These are phyloP conservation scores for Cinnamomum micranthum DNA, from an alignment of 164 flowering plant genomes.

Conservation along the genomic window DNA sequence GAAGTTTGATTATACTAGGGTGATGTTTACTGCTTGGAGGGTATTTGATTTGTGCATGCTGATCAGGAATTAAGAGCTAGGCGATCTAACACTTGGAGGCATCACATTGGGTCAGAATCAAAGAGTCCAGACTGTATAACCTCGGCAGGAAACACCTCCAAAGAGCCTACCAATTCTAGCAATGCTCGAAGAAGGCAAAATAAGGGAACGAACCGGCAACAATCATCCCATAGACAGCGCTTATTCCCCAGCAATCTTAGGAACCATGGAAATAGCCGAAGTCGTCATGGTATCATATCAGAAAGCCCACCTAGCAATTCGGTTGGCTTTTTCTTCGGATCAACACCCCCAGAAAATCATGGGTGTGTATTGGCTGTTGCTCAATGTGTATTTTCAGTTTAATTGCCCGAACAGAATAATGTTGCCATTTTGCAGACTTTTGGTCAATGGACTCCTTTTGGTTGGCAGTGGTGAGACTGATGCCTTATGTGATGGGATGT, in stretches of 20 bases:
- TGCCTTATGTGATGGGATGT: background rate
- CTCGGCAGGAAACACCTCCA: constrained; percentile 30
- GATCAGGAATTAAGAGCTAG: constrained; percentile 62
- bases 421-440: background rate
- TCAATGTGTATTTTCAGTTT: background rate
- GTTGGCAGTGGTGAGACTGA: background rate
- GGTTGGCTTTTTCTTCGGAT: constrained; percentile 90
- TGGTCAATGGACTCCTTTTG: background rate
- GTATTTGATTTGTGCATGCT: constrained; percentile 5
- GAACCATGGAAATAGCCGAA: constrained; percentile 56
- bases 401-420: background rate
- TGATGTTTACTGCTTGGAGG: constrained; percentile 1
- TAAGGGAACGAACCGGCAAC: constrained; percentile 54
- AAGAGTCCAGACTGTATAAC: constrained; percentile 46
- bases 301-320: constrained; percentile 96
- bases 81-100: constrained; percentile 36
- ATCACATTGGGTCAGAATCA: constrained; percentile 27
- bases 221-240: constrained; percentile 55
- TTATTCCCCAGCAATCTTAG: constrained; percentile 64
- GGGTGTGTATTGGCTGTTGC: constrained; percentile 43
- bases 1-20: background rate
- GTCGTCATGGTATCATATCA: constrained; percentile 51
- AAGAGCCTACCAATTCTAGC: constrained; percentile 39
- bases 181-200: constrained; percentile 54
- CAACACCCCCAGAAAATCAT: constrained; percentile 86